Evolutionary conservation across 257 asterid species (phyloP).

Genomic region (Cynanchum wilfordii): DNA sequence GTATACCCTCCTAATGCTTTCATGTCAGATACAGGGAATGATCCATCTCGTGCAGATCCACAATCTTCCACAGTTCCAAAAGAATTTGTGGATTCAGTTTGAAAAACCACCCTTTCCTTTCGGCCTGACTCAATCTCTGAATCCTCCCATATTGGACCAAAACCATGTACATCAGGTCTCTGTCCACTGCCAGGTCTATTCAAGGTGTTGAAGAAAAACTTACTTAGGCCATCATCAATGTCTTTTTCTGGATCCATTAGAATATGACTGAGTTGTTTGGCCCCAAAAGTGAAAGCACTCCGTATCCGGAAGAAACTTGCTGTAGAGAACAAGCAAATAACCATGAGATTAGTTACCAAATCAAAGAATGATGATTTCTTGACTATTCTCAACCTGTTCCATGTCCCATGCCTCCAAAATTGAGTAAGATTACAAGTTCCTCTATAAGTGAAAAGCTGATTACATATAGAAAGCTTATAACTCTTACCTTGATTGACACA

Average conservation of each 20-base stretch:
- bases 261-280: slow-evolving; percentile 57
- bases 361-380: slow-evolving; percentile 1
- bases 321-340: slow-evolving; percentile 16
- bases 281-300: slow-evolving; percentile 83
- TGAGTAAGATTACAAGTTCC: not conserved
- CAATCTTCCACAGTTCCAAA: not conserved
- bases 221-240: slow-evolving; percentile 49
- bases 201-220: slow-evolving; percentile 65
- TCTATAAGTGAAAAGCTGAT: not conserved
- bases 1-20: slow-evolving; percentile 5
- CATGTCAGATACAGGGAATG: slow-evolving; percentile 7
- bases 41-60: slow-evolving; percentile 13
- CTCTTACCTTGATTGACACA: slow-evolving; percentile 72
- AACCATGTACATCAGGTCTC: slow-evolving; percentile 48
- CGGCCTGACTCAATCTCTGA: slow-evolving; percentile 21
- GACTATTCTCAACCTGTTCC: not conserved
- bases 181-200: slow-evolving; percentile 56
- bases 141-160: slow-evolving; percentile 19
- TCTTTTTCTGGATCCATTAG: slow-evolving; percentile 45
- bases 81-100: slow-evolving; percentile 13
- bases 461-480: not conserved
- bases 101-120: slow-evolving; percentile 19
- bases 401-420: not conserved
- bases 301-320: slow-evolving; percentile 82
- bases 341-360: not conserved